Conservation (phyloP, 2,329 filamentous ascomycete genomes). For the Gaeumannomyces tritici region DNA sequence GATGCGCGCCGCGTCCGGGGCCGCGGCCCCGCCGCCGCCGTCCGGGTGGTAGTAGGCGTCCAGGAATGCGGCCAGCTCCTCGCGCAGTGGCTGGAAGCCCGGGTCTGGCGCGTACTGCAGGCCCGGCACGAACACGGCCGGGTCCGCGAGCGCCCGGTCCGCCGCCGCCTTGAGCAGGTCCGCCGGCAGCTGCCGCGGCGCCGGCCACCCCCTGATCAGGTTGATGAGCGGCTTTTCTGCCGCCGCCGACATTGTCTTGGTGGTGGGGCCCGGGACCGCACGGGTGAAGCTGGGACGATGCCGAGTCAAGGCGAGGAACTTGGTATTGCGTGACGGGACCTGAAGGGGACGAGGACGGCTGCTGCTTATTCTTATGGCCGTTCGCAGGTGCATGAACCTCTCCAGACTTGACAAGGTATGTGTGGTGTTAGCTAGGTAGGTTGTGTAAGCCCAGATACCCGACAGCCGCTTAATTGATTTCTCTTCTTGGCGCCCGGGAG, state of each 20-base stretch:
- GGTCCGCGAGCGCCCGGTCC: slow-evolving; percentile 49
- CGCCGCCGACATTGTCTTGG: background rate
- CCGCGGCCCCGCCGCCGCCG: background rate
- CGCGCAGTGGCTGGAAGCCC: slow-evolving; percentile 61
- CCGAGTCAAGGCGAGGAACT: background rate
- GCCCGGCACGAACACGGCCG: slow-evolving; percentile 48
- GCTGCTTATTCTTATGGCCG: background rate
- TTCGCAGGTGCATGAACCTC: background rate
- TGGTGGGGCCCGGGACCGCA: background rate
- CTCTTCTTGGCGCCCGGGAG: background rate
- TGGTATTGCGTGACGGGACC: background rate
- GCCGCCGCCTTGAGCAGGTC: slow-evolving; percentile 51
- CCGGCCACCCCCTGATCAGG: slow-evolving; percentile 60
- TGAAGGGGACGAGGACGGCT: too few relatives aligned
- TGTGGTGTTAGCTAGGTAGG: too few relatives aligned
- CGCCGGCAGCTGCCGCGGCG: slow-evolving; percentile 52
- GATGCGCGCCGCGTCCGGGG: slow-evolving; percentile 48
- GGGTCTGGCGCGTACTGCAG: slow-evolving; percentile 72
- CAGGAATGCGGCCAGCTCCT: slow-evolving; percentile 63
- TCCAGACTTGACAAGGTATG: too few relatives aligned
- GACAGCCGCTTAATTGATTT: background rate
- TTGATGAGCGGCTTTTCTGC: slow-evolving; percentile 41
- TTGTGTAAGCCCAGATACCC: background rate
- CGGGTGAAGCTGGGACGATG: background rate
- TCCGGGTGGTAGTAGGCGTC: slow-evolving; percentile 42